A percentile compares a stretch with the other conserved stretches of the same genome.
These are phyloP conservation scores for Trichophyton equinum DNA, from an alignment of 2,329 filamentous ascomycete species.

Conservation along the genomic window DNA sequence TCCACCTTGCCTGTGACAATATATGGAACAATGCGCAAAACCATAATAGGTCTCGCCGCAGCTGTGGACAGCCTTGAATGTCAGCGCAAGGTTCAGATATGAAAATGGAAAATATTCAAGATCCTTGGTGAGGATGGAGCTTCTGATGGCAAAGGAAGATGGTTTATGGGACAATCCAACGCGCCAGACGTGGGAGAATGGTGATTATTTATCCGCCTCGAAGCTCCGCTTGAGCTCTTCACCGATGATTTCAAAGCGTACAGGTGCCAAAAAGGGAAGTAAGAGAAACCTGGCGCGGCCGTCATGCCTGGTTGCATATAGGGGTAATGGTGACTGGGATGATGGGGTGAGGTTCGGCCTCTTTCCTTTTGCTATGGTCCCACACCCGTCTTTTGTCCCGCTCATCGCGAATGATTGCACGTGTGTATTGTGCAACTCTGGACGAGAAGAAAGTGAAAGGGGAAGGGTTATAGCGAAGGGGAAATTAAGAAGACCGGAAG, in stretches of 20 bases:
- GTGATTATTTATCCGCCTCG: background rate
- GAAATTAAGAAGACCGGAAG: background rate
- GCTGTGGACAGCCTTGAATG: background rate
- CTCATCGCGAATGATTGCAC: slow-evolving; percentile 1
- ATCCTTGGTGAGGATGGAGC: background rate
- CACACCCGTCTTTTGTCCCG: background rate
- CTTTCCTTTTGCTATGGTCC: slow-evolving; percentile 2
- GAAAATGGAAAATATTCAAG: background rate
- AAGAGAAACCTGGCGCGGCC: background rate
- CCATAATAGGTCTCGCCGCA: slow-evolving; percentile 7
- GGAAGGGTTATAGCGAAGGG: background rate
- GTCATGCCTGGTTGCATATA: background rate
- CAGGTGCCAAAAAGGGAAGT: background rate
- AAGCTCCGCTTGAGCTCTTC: background rate
- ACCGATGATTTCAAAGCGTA: background rate
- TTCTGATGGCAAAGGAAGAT: background rate
- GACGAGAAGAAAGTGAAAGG: background rate
- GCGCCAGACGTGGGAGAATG: background rate
- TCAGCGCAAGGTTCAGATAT: background rate
- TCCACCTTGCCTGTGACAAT: slow-evolving; percentile 16
- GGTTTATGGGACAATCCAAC: background rate
- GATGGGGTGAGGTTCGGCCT: background rate
- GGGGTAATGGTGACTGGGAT: background rate
- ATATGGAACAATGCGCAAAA: slow-evolving; percentile 10
- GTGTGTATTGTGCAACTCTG: slow-evolving; percentile 2